Evolutionary conservation across 768 basidiomycete species (phyloP), one percentile per base, ranked within the genome.

Genomic region (Rhodotorula toruloides): DNA sequence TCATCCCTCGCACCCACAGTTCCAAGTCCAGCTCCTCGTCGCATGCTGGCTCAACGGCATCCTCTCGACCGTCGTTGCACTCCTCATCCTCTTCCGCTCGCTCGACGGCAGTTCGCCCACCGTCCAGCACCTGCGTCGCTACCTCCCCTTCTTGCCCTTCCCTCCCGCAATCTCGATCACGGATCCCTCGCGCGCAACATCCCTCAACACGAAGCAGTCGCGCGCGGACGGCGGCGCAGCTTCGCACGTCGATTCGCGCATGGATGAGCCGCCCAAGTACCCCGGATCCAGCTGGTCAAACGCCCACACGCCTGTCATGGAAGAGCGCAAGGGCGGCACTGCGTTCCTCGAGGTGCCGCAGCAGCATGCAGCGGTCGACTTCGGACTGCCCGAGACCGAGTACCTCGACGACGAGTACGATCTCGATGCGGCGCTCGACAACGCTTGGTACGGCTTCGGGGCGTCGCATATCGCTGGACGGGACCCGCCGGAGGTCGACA

Each of bases 11-110:
- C 39, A 22, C 4, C 47, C n/a, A 27, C 47, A 59, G 37, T 59
- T 47, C 32, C 46, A 50, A 37, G 58, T 39, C 36, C 47, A 59
- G n/a, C 25, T 59, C 14, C 58, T 59, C 46, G 36, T 59, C 47
- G 36, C 46, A 12, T 32, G 54, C 31, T 66, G 58, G 53, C 32
- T 56, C 31, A 66, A 66, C 54, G 54, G 54, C 6, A n/a, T 66
- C 31, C 47, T 66, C 12, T 42, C 58, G 16, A 60, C 54, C 46
- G 8, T 50, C 54, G 65, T 66, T 46, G 44, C 66, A 0, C 47
- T 61, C 54, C 65, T 66, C 37, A 55, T 66, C 54, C 65, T 66
- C n/a, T 61, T 66, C 58, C 65, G 65, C n/a, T 66, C 65, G 7
- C 65, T 61, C 48, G 59, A 67, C 40, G 54, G 61, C 19, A 49